Base-by-base conservation (phyloP, 2,329 filamentous ascomycete genomes). In the Apiospora malaysiana region DNA sequence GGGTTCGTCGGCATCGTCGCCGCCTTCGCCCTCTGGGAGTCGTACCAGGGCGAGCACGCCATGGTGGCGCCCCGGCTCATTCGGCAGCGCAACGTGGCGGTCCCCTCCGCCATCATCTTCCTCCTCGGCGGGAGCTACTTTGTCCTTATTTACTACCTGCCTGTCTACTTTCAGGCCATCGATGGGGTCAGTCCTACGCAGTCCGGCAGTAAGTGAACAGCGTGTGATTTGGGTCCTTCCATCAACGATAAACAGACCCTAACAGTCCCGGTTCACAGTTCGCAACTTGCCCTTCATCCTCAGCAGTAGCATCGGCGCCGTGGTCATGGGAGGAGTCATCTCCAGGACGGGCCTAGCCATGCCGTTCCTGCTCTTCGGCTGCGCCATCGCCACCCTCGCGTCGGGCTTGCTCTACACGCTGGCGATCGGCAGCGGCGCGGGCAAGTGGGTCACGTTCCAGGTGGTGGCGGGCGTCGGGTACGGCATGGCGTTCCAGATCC, bases 1-100 rank as follows among this genome's bases (percentile, higher is more conserved):
- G 73, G 77, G n/a, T 78, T 76, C 49, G 73, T 69, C 21, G 67
- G 79, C 6, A 74, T 80, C 10, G 70, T 76, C 23, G 56, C 73
- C 21, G 46, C 49, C 2, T 80, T 82, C 49, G 71, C 76, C 23
- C 74, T 43, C 4, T 69, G 47, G 23, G 69, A 76, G 65, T 63
- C 23, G 8, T 73, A 32, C 23, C 70, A 71, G 25, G 71, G 71
- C n/a, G 75, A 77, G 40, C 32, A 69, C 16, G 74, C 73, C 21
- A 72, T 76, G 70, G 16, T 76, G 7, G 8, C 49, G 4, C 72
- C 72, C 0, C 69, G 71, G 1, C 32, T 75, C 1, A n/a, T 74
- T 2, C 46, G 18, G 2, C 59, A 71, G 43, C 68, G 71, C 12
- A 37, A 40, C 37, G 32, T 74, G 6, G 69, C 51, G 32, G n/a